These are phyloP conservation scores for Erodium moschatum DNA, from an alignment of 441 rosid genomes.

Conservation along the genomic window DNA sequence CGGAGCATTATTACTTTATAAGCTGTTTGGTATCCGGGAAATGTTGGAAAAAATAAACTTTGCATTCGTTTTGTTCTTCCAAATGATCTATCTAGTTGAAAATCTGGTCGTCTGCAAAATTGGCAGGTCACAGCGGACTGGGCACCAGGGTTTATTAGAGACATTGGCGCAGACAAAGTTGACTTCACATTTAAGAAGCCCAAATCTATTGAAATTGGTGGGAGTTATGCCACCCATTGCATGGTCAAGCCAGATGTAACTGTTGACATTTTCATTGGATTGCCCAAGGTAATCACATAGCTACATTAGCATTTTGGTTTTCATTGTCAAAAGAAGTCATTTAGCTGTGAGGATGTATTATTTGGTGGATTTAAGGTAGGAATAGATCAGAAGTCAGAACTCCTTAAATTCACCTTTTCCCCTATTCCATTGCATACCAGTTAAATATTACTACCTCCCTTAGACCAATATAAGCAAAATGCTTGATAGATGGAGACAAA, in stretches of 20 bases:
- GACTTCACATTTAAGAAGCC: conserved; percentile 79
- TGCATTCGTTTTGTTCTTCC: background rate
- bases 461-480: background rate
- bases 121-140: conserved; percentile 55
- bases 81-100: background rate
- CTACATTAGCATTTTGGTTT: background rate
- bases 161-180: conserved; percentile 68
- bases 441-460: background rate
- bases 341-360: background rate
- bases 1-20: background rate
- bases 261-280: conserved; percentile 58
- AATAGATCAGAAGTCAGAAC: background rate
- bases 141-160: conserved; percentile 58
- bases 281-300: conserved; percentile 54
- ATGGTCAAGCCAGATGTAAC: conserved; percentile 52
- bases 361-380: background rate
- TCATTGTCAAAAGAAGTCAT: background rate
- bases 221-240: conserved; percentile 57
- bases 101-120: conserved; percentile 4
- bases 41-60: background rate
- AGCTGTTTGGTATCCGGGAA: background rate
- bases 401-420: background rate
- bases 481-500: background rate
- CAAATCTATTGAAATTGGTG: conserved; percentile 45
- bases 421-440: background rate